These are phyloP conservation scores for Wilhelminamyces savonicus DNA, from an alignment of 805 yeast genomes.

Conservation along the genomic window DNA sequence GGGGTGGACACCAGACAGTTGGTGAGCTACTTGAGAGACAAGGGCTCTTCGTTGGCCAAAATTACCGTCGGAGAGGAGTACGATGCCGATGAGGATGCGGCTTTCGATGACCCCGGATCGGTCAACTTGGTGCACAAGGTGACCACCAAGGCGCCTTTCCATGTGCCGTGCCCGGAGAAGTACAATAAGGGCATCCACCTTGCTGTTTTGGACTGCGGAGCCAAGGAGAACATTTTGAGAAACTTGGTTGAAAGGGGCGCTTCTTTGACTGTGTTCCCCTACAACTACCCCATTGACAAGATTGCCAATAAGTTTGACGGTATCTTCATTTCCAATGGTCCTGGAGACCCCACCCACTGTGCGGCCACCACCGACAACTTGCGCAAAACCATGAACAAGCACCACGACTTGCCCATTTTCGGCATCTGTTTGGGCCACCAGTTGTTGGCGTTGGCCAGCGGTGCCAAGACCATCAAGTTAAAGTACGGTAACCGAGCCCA, in stretches of 20 bases:
- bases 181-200: conserved; percentile 60
- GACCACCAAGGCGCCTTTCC: conserved; percentile 93
- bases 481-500: conserved; percentile 99
- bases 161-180: conserved; percentile 57
- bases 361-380: conserved; percentile 68
- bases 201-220: conserved; percentile 97
- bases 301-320: conserved; percentile 93
- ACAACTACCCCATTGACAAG: conserved; percentile 86
- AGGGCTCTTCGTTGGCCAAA: conserved; percentile 90
- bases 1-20: conserved; percentile 97
- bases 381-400: conserved; percentile 57
- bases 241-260: conserved; percentile 94
- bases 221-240: conserved; percentile 93
- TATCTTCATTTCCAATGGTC: conserved; percentile 90
- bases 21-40: conserved; percentile 89
- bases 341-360: conserved; percentile 97
- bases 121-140: conserved; percentile 89
- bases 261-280: conserved; percentile 93
- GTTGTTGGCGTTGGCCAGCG: conserved; percentile 88
- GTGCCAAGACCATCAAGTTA: conserved; percentile 87
- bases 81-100: conserved; percentile 88
- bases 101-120: conserved; percentile 84
- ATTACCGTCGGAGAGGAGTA: conserved; percentile 86
- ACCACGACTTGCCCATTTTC: conserved; percentile 76
- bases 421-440: conserved; percentile 99